phyloP scores from a whole-genome alignment of 1,284 basidiomycete species.

The Termitomyces sp. region DNA sequence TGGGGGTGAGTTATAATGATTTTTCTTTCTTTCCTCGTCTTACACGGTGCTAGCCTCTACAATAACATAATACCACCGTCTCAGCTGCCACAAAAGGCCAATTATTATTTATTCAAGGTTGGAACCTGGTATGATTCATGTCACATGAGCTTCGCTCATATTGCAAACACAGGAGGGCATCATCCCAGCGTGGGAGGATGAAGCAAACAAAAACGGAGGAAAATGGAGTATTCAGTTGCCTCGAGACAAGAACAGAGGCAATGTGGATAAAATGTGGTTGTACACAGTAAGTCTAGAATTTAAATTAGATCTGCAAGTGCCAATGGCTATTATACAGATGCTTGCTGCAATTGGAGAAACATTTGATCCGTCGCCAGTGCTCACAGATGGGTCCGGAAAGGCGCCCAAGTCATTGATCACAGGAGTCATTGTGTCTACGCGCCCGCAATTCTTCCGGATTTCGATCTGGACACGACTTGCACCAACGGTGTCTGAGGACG shows the following conservation, averaged over 20 bases:
- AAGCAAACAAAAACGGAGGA: slow-evolving; percentile 92
- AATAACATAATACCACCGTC: slow-evolving; percentile 99
- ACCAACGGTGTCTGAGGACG: slow-evolving; percentile 50
- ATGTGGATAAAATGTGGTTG: slow-evolving; percentile 96
- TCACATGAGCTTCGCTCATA: slow-evolving; percentile 11
- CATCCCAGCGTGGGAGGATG: slow-evolving; percentile 95
- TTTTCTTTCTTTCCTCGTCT: not conserved
- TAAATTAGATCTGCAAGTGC: not conserved
- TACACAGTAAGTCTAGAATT: slow-evolving; percentile 69
- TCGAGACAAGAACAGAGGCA: slow-evolving; percentile 82
- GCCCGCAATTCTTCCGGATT: slow-evolving; percentile 93
- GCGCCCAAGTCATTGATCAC: slow-evolving; percentile 75
- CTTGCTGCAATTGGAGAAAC: slow-evolving; percentile 95
- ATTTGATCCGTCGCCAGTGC: slow-evolving; percentile 79
- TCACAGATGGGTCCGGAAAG: slow-evolving; percentile 41
- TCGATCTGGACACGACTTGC: slow-evolving; percentile 95
- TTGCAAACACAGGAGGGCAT: slow-evolving; percentile 71
- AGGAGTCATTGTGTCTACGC: slow-evolving; percentile 91
- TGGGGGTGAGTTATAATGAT: slow-evolving; percentile 73
- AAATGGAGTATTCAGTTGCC: slow-evolving; percentile 99
- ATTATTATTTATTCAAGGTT: slow-evolving; percentile 98
- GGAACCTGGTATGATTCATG: slow-evolving; percentile 9
- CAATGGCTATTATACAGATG: slow-evolving; percentile 58
- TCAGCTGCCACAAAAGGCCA: slow-evolving; percentile 89
- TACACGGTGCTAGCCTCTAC: slow-evolving; percentile 63